Evolutionary conservation across 495 filamentous ascomycete species (phyloP), one percentile per base, ranked within the genome.

Genomic region (Evernia prunastri): DNA sequence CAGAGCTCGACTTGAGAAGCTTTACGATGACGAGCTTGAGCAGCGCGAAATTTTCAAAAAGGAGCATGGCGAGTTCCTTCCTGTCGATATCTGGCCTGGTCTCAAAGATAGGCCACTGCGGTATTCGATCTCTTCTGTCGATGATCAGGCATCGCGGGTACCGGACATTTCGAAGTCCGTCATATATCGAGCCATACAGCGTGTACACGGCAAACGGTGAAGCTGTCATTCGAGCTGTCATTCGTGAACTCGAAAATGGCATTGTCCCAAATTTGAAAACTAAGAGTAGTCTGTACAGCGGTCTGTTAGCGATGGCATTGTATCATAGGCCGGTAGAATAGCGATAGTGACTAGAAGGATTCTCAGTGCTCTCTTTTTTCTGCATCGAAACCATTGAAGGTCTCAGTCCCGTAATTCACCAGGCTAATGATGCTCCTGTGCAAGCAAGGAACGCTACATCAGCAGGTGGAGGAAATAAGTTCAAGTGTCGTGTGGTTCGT

Each of bases 31-130:
- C 39, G 94, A 98, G 74, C 75, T 83, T 45, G 80, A 82, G 61
- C 86, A 89, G 64, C 78, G 94, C 35, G 90, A 95, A 68, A 75
- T 80, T 18, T 98, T 98, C 75, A 82, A 86, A 35, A 77, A 84
- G 10, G 90, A 96, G 64, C 84, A 92, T 25, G 92, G 91, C 4
- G 89, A 96, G 64, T 94, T 84, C 70, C 73, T 98, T 25, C 94
- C 94, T 0, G 84, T 86, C 4, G 95, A 97, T 70, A 85, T 98
- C 47, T 98, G 93, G 94, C 86, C 87, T 0, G 89, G 88, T 9
- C 76, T 90, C 35, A 78, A 80, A 61, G 78, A 82, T 54, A 80
- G 79, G 37, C 87, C 87, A 33, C 77, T 79, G 69, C 79, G 81
- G 56, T 86, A 85, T 58, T 76, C 84, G 58, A 79, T 89, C 29